A percentile compares a stretch with the other conserved stretches of the same genome.
Conservation (phyloP, 1,284 basidiomycete genomes). For the Tylopilus sp. region DNA sequence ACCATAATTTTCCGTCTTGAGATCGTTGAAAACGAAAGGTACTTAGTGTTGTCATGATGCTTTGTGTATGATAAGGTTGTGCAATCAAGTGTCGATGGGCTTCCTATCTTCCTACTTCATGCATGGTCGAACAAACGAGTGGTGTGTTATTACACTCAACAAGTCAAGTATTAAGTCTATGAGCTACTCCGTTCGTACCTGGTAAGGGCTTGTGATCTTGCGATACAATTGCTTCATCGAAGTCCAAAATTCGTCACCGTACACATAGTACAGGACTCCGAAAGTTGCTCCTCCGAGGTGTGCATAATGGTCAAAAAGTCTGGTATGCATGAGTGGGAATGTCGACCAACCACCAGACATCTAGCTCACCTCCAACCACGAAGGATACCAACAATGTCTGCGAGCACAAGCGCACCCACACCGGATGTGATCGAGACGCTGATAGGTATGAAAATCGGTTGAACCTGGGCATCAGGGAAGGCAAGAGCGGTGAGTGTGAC, state of each 20-base stretch:
- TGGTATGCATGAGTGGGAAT: conserved; percentile 17
- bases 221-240: conserved; percentile 42
- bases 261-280: conserved; percentile 73
- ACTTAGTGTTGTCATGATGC: neutral
- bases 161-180: neutral
- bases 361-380: conserved; percentile 83
- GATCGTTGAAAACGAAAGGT: neutral
- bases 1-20: too few relatives aligned
- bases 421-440: conserved; percentile 84
- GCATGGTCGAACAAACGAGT: neutral
- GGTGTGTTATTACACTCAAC: neutral
- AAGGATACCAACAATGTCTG: conserved; percentile 83
- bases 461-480: conserved; percentile 82
- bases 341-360: neutral
- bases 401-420: conserved; percentile 74
- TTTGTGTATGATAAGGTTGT: conserved; percentile 18
- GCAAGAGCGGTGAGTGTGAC: conserved; percentile 84
- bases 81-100: neutral
- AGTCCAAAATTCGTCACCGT: conserved; percentile 69
- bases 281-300: conserved; percentile 86
- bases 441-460: conserved; percentile 84
- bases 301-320: conserved; percentile 82
- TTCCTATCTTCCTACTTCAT: too few relatives aligned
- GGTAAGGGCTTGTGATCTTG: conserved; percentile 12
- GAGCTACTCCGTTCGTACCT: conserved; percentile 12